Percentiles rank a stretch among this genome's conserved stretches.
These are phyloP conservation scores for Hygrophila difformis DNA, from an alignment of 257 asterid species.

Conservation along the genomic window DNA sequence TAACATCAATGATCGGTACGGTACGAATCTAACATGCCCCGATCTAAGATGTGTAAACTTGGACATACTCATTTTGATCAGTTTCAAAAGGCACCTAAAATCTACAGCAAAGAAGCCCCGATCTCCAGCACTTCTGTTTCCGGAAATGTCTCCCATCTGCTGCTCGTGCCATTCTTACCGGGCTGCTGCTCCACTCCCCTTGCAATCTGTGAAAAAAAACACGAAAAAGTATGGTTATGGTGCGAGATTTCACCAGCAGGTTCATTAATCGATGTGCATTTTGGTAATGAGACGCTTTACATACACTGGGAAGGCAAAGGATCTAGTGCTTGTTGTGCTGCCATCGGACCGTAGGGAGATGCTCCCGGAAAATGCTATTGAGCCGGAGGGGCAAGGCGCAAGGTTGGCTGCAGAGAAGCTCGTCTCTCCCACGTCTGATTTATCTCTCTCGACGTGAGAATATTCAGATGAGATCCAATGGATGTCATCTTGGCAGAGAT, in stretches of 20 bases:
- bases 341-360: conserved; percentile 50
- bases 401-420: conserved; percentile 37
- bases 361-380: conserved; percentile 36
- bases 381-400: conserved; percentile 25
- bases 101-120: conserved; percentile 74
- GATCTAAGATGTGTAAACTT: too few species aligned
- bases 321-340: conserved; percentile 50
- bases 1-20: too few species aligned
- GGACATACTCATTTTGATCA: too few species aligned
- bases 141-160: conserved; percentile 43
- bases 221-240: too few species aligned
- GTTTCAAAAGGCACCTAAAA: conserved; percentile 38
- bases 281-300: background rate
- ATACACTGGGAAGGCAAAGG: conserved; percentile 70
- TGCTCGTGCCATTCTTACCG: conserved; percentile 31
- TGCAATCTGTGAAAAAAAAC: conserved; percentile 41
- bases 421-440: conserved; percentile 31
- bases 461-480: too few species aligned
- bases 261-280: background rate
- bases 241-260: background rate
- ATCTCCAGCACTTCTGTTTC: conserved; percentile 63
- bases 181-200: conserved; percentile 78
- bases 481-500: too few species aligned
- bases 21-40: too few species aligned
- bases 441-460: background rate